A percentile compares a stretch with the other conserved stretches of the same genome.
Conservation (phyloP, 83 land plant genomes). For the Diphasiastrum complanatum region DNA sequence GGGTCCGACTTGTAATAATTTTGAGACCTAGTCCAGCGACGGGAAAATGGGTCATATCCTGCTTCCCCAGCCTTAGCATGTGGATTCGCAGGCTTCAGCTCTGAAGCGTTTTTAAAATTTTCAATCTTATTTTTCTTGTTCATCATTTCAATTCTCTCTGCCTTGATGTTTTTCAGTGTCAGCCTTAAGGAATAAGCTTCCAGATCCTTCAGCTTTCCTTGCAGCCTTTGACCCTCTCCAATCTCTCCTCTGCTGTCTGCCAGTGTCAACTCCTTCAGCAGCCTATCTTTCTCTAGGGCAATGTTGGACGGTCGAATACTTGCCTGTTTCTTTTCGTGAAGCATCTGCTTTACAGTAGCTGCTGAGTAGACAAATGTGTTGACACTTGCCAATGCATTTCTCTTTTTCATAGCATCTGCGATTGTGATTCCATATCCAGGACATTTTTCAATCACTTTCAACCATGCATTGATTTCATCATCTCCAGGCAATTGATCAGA, state of each 20-base stretch:
- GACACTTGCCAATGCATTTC: slow-evolving; percentile 49
- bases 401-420: slow-evolving; percentile 55
- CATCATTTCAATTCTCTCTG: slow-evolving; percentile 77
- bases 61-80: slow-evolving; percentile 88
- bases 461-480: slow-evolving; percentile 55
- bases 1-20: slow-evolving; percentile 66
- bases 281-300: slow-evolving; percentile 76
- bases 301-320: slow-evolving; percentile 66
- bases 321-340: slow-evolving; percentile 87
- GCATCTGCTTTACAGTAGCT: slow-evolving; percentile 84
- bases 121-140: slow-evolving; percentile 79
- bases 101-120: slow-evolving; percentile 90
- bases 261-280: slow-evolving; percentile 58
- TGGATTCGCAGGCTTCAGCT: slow-evolving; percentile 58
- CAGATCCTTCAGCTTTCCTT: slow-evolving; percentile 55
- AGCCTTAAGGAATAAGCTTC: slow-evolving; percentile 44
- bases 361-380: slow-evolving; percentile 78
- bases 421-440: slow-evolving; percentile 43
- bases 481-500: slow-evolving; percentile 62
- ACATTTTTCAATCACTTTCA: slow-evolving; percentile 43
- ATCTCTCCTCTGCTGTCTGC: slow-evolving; percentile 57
- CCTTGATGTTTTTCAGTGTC: slow-evolving; percentile 62
- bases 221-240: slow-evolving; percentile 60
- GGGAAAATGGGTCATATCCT: slow-evolving; percentile 95
- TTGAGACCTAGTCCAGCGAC: slow-evolving; percentile 90